Evolutionary conservation across 306 rosid species (phyloP).

Genomic region (Malus sieversii): DNA sequence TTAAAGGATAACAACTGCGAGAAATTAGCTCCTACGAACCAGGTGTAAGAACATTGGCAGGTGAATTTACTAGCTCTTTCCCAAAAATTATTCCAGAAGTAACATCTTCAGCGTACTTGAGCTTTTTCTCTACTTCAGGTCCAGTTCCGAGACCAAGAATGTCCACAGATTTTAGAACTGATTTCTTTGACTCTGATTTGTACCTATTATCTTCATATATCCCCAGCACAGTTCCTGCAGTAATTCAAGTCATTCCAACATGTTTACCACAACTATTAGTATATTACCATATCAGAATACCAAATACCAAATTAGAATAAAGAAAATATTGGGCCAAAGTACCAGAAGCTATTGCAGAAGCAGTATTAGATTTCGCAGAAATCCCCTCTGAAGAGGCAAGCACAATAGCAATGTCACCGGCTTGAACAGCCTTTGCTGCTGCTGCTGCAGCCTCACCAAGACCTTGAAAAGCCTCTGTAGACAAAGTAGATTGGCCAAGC

Average conservation of each 20-base stretch:
- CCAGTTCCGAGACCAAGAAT: conserved; percentile 88
- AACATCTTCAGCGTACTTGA: conserved; percentile 70
- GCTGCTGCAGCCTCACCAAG: conserved; percentile 86
- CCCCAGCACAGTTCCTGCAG: conserved; percentile 73
- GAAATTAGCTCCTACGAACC: conserved; percentile 39
- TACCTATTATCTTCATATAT: conserved; percentile 77
- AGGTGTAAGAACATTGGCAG: conserved; percentile 98
- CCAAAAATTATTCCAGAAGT: conserved; percentile 77
- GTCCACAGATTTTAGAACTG: conserved; percentile 58
- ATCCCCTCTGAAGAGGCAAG: conserved; percentile 72
- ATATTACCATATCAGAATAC: background rate
- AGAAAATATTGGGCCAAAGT: conserved; percentile 7
- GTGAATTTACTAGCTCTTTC: conserved; percentile 89
- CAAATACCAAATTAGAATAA: background rate
- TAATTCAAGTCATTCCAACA: conserved; percentile 17
- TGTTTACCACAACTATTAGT: conserved; percentile 2
- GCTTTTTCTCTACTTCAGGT: conserved; percentile 75
- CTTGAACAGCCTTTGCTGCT: conserved; percentile 72
- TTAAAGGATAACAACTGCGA: background rate
- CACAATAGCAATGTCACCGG: conserved; percentile 61
- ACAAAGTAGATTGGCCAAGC: conserved; percentile 66
- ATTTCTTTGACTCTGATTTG: conserved; percentile 73
- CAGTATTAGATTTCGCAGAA: conserved; percentile 50
- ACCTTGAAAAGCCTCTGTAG: conserved; percentile 43
- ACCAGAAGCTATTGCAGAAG: conserved; percentile 87